Percentiles rank a stretch among this genome's conserved stretches.
Conservation (phyloP, 1,139 yeast species). For the Petasospora fabianii region DNA sequence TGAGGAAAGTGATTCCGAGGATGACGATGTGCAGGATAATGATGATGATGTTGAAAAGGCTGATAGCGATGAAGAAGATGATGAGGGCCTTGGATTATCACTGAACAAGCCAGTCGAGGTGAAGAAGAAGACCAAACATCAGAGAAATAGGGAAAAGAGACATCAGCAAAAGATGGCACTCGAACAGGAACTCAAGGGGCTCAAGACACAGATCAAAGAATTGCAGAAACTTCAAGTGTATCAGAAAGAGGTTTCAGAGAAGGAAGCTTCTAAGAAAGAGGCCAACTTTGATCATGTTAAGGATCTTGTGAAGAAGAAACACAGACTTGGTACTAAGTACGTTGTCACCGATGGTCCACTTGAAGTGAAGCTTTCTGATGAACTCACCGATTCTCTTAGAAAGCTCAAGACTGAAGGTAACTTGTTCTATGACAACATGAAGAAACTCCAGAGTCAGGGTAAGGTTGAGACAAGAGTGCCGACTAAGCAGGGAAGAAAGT, state of each 20-base stretch:
- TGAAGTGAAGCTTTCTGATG: conserved; percentile 88
- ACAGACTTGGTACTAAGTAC: conserved; percentile 49
- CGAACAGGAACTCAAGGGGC: conserved; percentile 52
- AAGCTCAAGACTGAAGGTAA: conserved; percentile 90
- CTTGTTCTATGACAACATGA: conserved; percentile 76
- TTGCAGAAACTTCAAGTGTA: conserved; percentile 54
- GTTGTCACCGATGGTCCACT: conserved; percentile 58
- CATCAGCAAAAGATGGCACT: conserved; percentile 59
- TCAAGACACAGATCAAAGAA: conserved; percentile 55
- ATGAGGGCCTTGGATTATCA: conserved; percentile 35
- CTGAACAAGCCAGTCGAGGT: conserved; percentile 65
- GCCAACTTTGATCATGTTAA: conserved; percentile 17
- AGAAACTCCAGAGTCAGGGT: conserved; percentile 78
- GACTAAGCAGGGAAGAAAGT: conserved; percentile 58
- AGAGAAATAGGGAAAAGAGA: conserved; percentile 67
- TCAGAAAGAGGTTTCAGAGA: conserved; percentile 35
- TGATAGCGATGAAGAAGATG: conserved; percentile 31
- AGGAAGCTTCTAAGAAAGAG: conserved; percentile 25
- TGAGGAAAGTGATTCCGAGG: conserved; percentile 42
- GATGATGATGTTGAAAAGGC: conserved; percentile 33
- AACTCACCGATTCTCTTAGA: conserved; percentile 80
- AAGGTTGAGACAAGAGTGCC: conserved; percentile 82
- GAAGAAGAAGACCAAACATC: conserved; percentile 73
- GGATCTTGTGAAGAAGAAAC: conserved; percentile 33
- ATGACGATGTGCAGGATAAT: conserved; percentile 33